Conservation (phyloP, 2,329 filamentous ascomycete genomes). For the Grosmannia penicillata region DNA sequence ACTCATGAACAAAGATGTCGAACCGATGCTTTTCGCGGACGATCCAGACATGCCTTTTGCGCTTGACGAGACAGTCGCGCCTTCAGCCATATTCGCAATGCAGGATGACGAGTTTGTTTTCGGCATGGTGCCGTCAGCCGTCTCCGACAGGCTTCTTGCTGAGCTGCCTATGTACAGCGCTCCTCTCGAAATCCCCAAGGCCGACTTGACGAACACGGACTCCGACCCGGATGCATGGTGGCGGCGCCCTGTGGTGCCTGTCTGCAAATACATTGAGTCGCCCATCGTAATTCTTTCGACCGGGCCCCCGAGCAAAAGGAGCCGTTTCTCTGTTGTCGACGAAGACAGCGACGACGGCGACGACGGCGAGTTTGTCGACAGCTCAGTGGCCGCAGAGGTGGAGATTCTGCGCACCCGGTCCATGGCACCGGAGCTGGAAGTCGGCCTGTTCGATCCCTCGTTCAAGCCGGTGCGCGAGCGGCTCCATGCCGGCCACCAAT, state of each 20-base stretch:
- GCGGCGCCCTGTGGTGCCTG: conserved; percentile 62
- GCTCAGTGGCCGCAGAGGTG: conserved; percentile 6
- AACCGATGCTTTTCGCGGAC: conserved; percentile 29
- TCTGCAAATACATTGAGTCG: conserved; percentile 77
- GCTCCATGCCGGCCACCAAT: conserved; percentile 80
- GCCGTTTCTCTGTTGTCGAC: conserved; percentile 67
- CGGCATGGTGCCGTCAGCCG: conserved; percentile 56
- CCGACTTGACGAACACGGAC: conserved; percentile 41
- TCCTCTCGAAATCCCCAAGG: conserved; percentile 41
- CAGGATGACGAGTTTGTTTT: conserved; percentile 72
- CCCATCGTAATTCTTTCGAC: conserved; percentile 56
- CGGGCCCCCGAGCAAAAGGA: conserved; percentile 57
- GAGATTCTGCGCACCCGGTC: too few relatives aligned
- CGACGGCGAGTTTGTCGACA: conserved; percentile 21
- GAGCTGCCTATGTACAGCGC: conserved; percentile 71
- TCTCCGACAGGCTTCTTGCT: conserved; percentile 60
- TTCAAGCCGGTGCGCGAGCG: conserved; percentile 83
- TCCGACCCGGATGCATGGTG: conserved; percentile 55
- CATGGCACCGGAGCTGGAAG: conserved; percentile 16
- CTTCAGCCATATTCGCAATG: conserved; percentile 72
- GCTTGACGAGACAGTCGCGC: conserved; percentile 37
- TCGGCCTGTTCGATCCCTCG: conserved; percentile 79
- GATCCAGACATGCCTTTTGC: conserved; percentile 11
- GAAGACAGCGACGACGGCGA: conserved; percentile 35
- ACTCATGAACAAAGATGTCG: conserved; percentile 23